Evolutionary conservation across 352 stramenopile genomes (phyloP), one percentile per base, ranked within the genome.

Genomic region (Phytophthora nicotianae): DNA sequence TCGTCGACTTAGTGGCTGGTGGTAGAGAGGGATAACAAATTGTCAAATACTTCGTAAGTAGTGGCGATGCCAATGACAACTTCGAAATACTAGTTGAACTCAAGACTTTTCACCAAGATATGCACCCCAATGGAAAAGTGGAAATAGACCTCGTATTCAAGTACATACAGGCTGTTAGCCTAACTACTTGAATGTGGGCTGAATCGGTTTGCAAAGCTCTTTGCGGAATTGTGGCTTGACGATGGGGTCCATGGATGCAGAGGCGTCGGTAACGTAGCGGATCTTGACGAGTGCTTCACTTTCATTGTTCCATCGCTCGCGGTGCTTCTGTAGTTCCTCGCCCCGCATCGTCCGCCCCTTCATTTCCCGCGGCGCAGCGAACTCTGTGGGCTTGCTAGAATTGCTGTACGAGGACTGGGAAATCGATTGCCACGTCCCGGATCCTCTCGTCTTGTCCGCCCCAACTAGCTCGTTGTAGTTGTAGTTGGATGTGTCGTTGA

Each of bases 391-490:
- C 58, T 77, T 75, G 14, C 55, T 68, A 3, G 73, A 79, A 48
- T 90, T 86, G 52, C 70, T 77, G 64, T 88, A 75, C 16, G 52
- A 61, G 0, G 81, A 92, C 9, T 88, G 79, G 5, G 77, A 70
- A 42, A 90, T 53, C 7, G 81, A 90, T 23, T 80, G 43, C 81
- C 84, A 93, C 24, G 76, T 89, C 4, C 48, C 38, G 0, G 80
- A 64, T 13, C 50, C 52, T 38, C 73, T 72, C 19, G 80, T 83
- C 54, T 81, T 85, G 70, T 93, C 80, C n/a, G 80, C 66, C 1
- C 75, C 75, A 24, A 93, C 70, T 16, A 91, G 70, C 52, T 91
- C 76, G 24, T 71, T 54, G 68, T 90, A 89, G 68, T 92, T 74
- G 68, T 82, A 92, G 61, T 77, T 84, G 21, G 70, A 71, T 27